Conservation (phyloP, 2,329 filamentous ascomycete species). For the Colletotrichum chlorophyti region DNA sequence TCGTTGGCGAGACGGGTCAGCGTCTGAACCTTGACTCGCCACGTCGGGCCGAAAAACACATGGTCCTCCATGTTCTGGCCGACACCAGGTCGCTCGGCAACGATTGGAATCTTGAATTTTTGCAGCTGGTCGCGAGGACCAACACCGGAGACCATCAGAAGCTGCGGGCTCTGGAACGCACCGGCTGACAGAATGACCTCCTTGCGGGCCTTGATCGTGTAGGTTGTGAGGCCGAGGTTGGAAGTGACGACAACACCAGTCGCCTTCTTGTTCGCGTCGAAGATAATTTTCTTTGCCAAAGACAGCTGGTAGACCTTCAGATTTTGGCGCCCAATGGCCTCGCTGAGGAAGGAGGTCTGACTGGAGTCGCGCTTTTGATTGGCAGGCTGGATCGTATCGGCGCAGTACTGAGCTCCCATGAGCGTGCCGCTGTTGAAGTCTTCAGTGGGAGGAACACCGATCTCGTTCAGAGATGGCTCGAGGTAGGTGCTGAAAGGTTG, state of each 20-base stretch:
- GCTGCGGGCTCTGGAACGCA: conserved; percentile 79
- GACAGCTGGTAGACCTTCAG: conserved; percentile 49
- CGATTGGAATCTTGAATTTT: conserved; percentile 46
- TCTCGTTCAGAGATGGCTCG: conserved; percentile 42
- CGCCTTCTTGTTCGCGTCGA: conserved; percentile 46
- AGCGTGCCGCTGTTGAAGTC: conserved; percentile 51
- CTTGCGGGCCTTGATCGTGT: conserved; percentile 36
- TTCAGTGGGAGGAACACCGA: conserved; percentile 42
- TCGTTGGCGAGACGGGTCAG: conserved; percentile 24
- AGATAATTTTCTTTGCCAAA: conserved; percentile 52
- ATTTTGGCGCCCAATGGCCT: conserved; percentile 35
- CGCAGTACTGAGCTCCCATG: conserved; percentile 39
- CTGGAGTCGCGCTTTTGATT: conserved; percentile 41
- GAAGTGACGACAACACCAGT: conserved; percentile 45
- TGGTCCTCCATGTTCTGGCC: conserved; percentile 83
- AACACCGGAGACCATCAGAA: conserved; percentile 63
- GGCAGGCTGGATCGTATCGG: conserved; percentile 37
- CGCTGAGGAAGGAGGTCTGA: conserved; percentile 42
- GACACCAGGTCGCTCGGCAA: conserved; percentile 72
- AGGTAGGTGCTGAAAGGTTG: conserved; percentile 33
- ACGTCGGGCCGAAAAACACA: conserved; percentile 54
- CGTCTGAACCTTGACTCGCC: conserved; percentile 31
- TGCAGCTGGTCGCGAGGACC: conserved; percentile 49
- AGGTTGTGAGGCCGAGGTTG: conserved; percentile 25
- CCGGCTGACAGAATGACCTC: conserved; percentile 85